A percentile compares a stretch with the other conserved stretches of the same genome.
Evolutionary conservation across 352 stramenopile genomes (phyloP).

Genomic region (Globisporangium takayamanum): DNA sequence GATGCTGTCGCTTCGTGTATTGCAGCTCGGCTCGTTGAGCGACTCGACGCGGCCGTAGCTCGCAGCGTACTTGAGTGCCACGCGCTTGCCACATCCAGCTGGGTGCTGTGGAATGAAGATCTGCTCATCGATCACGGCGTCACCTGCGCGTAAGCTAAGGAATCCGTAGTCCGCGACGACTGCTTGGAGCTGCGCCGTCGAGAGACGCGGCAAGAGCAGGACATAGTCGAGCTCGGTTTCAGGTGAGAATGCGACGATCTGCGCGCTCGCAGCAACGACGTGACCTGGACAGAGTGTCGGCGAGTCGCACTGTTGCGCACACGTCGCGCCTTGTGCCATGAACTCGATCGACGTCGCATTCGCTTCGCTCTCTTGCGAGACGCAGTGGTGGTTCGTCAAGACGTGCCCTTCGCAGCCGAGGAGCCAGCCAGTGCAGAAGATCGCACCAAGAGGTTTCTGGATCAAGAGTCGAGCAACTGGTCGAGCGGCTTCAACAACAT

Average conservation of each 20-base stretch:
- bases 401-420: slow-evolving; percentile 49
- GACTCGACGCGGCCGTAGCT: slow-evolving; percentile 24
- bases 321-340: slow-evolving; percentile 23
- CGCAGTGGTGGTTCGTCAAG: slow-evolving; percentile 55
- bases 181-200: slow-evolving; percentile 6
- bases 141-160: slow-evolving; percentile 22
- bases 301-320: slow-evolving; percentile 19
- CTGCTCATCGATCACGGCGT: slow-evolving; percentile 19
- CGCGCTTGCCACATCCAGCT: slow-evolving; percentile 32
- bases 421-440: slow-evolving; percentile 52
- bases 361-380: slow-evolving; percentile 24
- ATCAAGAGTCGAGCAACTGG: slow-evolving; percentile 34
- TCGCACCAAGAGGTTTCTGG: slow-evolving; percentile 28
- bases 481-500: slow-evolving; percentile 15
- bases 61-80: slow-evolving; percentile 32
- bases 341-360: slow-evolving; percentile 37
- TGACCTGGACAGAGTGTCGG: slow-evolving; percentile 24
- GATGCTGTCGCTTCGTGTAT: slow-evolving; percentile 21
- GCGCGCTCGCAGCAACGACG: slow-evolving; percentile 22
- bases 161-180: slow-evolving; percentile 35
- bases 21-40: slow-evolving; percentile 26
- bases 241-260: slow-evolving; percentile 27
- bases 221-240: slow-evolving; percentile 29
- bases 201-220: slow-evolving; percentile 24
- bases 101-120: slow-evolving; percentile 61